These are phyloP conservation scores for Pseudocercospora macadamiae DNA, from an alignment of 2,329 filamentous ascomycete species.

Conservation along the genomic window DNA sequence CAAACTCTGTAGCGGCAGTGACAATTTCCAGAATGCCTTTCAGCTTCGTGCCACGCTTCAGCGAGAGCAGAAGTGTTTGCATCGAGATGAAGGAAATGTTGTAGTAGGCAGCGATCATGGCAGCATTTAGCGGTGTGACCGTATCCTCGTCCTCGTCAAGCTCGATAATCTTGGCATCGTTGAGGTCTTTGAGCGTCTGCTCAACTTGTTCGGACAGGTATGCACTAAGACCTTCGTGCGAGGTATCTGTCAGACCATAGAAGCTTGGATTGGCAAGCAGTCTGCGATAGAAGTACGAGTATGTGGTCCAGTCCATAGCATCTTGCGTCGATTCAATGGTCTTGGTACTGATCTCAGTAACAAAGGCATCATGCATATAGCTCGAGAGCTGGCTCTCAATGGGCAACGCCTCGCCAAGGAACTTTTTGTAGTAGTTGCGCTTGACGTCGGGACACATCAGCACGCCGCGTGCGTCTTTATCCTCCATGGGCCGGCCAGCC, in stretches of 20 bases:
- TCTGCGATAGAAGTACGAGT: constrained; percentile 96
- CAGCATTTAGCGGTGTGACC: constrained; percentile 86
- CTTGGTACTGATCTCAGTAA: constrained; percentile 94
- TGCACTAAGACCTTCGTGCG: constrained; percentile 89
- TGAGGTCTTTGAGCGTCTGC: constrained; percentile 83
- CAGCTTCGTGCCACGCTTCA: constrained; percentile 86
- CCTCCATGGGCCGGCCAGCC: constrained; percentile 75
- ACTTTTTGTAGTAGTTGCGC: constrained; percentile 98
- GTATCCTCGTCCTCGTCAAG: constrained; percentile 86
- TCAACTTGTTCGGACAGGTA: constrained; percentile 95
- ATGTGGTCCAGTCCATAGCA: constrained; percentile 97
- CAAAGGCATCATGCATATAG: constrained; percentile 92
- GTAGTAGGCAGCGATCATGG: constrained; percentile 98
- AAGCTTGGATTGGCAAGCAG: constrained; percentile 95
- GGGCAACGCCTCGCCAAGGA: constrained; percentile 91
- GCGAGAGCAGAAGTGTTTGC: constrained; percentile 94
- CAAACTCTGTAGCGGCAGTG: constrained; percentile 95
- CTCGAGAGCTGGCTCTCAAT: constrained; percentile 93
- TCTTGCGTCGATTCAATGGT: constrained; percentile 95
- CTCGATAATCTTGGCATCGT: constrained; percentile 93
- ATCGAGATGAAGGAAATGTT: constrained; percentile 99
- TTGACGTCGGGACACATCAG: constrained; percentile 94
- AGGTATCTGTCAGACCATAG: constrained; percentile 86
- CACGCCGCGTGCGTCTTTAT: constrained; percentile 85
- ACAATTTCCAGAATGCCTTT: constrained; percentile 97